Evolutionary conservation across 2,329 filamentous ascomycete genomes (phyloP).

Genomic region (Paraconiothyrium brasiliense): DNA sequence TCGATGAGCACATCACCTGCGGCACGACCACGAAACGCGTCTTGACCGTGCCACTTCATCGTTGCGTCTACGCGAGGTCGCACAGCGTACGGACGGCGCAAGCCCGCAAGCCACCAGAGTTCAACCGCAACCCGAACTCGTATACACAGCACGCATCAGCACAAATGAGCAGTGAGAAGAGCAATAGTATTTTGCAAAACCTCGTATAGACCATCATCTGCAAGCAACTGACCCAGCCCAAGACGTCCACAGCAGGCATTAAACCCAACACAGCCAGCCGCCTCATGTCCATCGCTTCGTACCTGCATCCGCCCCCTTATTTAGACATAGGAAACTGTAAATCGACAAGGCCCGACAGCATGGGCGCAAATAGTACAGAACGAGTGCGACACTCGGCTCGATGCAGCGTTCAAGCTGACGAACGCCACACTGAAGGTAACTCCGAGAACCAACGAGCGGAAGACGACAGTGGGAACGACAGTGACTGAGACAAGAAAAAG

Average conservation of each 20-base stretch:
- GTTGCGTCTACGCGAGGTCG: slow-evolving; percentile 13
- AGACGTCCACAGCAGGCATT: neutral
- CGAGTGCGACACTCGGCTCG: neutral
- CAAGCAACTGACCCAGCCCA: neutral
- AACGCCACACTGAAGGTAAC: slow-evolving; percentile 14
- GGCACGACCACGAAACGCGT: neutral
- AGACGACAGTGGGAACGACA: neutral
- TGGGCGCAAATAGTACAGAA: slow-evolving; percentile 8
- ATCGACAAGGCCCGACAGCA: slow-evolving; percentile 6
- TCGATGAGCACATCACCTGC: neutral
- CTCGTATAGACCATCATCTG: slow-evolving; percentile 1
- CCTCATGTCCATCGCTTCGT: slow-evolving; percentile 11
- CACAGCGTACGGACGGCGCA: slow-evolving; percentile 4
- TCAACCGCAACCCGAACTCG: neutral
- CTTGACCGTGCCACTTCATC: neutral
- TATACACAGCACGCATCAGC: neutral
- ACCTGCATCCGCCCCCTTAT: neutral
- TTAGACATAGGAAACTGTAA: slow-evolving; percentile 11
- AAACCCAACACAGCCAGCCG: neutral
- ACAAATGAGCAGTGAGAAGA: neutral
- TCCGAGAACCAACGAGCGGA: neutral
- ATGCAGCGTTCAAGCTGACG: slow-evolving; percentile 7
- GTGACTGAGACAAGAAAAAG: neutral
- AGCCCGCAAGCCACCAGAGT: slow-evolving; percentile 9
- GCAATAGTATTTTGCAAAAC: slow-evolving; percentile 8